phyloP scores from a whole-genome alignment of 2,329 filamentous ascomycete genomes.

The Colletotrichum sp. region DNA sequence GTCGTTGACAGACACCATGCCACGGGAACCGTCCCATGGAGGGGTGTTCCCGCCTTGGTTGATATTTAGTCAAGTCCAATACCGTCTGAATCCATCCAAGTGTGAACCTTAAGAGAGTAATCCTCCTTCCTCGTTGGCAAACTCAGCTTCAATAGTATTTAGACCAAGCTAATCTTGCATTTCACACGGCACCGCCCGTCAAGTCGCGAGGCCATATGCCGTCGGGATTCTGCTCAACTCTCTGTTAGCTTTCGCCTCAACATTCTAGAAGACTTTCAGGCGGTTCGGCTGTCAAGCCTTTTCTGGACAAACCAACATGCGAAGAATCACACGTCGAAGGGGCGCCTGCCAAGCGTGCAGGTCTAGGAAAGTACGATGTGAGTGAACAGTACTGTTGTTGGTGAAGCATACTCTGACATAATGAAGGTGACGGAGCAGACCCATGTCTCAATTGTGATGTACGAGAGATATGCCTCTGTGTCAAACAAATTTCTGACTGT shows the following conservation, averaged over 20 bases:
- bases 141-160: neutral
- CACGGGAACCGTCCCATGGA: neutral
- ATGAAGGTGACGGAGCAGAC: constrained; percentile 7
- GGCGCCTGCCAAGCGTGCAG: constrained; percentile 13
- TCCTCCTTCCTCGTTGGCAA: neutral
- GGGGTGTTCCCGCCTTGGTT: neutral
- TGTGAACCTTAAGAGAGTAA: neutral
- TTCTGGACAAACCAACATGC: neutral
- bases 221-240: neutral
- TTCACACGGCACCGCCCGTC: neutral
- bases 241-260: neutral
- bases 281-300: neutral
- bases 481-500: neutral
- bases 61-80: neutral
- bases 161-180: neutral
- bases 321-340: constrained; percentile 13
- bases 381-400: neutral
- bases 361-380: constrained; percentile 15
- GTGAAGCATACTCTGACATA: neutral
- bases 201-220: neutral
- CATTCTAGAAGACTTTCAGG: neutral
- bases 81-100: neutral
- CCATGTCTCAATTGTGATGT: constrained; percentile 16
- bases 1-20: neutral
- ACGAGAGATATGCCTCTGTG: neutral